phyloP scores from a whole-genome alignment of 2,329 filamentous ascomycete genomes.

The Didymella exigua region DNA sequence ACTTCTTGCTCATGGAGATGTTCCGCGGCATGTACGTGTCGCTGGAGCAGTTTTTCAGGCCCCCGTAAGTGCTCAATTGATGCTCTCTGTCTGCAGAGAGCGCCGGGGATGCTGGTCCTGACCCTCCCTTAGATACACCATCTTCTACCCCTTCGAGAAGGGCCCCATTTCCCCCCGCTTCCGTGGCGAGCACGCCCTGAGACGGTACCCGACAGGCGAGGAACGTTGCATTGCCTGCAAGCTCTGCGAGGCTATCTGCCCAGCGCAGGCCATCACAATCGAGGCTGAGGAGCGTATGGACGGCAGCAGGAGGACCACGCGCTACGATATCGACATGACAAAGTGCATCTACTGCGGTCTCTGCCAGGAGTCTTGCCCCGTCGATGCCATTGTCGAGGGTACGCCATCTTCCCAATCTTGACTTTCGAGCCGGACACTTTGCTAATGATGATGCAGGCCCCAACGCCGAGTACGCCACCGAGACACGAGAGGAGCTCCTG shows the following conservation, averaged over 20 bases:
- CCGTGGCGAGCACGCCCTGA: slow-evolving; percentile 95
- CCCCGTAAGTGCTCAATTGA: slow-evolving; percentile 73
- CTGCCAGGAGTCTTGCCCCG: slow-evolving; percentile 98
- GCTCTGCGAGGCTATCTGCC: slow-evolving; percentile 97
- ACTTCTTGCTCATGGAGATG: slow-evolving; percentile 96
- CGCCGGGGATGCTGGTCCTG: slow-evolving; percentile 25
- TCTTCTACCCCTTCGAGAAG: slow-evolving; percentile 99
- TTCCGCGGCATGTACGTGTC: slow-evolving; percentile 96
- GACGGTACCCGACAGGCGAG: slow-evolving; percentile 95
- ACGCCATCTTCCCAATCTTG: slow-evolving; percentile 44
- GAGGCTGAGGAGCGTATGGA: slow-evolving; percentile 98
- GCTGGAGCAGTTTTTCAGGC: slow-evolving; percentile 96
- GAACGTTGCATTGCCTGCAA: slow-evolving; percentile 99
- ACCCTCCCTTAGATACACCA: slow-evolving; percentile 76
- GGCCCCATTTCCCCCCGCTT: slow-evolving; percentile 97
- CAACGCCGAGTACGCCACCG: slow-evolving; percentile 76
- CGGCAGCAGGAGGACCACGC: slow-evolving; percentile 90
- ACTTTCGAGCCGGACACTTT: not conserved
- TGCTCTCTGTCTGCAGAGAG: slow-evolving; percentile 11
- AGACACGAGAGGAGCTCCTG: slow-evolving; percentile 87
- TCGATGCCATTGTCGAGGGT: slow-evolving; percentile 88
- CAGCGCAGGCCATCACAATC: slow-evolving; percentile 97
- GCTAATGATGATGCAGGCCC: slow-evolving; percentile 55
- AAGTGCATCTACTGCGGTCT: slow-evolving; percentile 99
- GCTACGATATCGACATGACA: slow-evolving; percentile 99